A percentile compares a stretch with the other conserved stretches of the same genome.
phyloP scores from a whole-genome alignment of 495 filamentous ascomycete species.

The Aspergillus affinis region DNA sequence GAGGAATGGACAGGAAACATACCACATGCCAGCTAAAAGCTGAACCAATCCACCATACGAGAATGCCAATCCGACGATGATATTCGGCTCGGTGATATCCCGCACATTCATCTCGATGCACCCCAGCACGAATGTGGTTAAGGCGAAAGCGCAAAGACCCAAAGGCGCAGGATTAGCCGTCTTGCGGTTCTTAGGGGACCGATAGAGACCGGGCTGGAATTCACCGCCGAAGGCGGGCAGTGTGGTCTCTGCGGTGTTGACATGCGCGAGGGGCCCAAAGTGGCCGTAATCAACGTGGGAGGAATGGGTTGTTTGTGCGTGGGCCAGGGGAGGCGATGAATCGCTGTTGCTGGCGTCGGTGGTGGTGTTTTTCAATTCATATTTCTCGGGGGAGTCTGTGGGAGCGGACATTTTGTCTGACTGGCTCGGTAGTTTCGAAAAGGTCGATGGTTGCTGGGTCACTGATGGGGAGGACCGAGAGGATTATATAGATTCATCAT shows the following conservation, averaged over 20 bases:
- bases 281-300: constrained; percentile 35
- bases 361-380: constrained; percentile 17
- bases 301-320: constrained; percentile 7
- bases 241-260: constrained; percentile 58
- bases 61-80: constrained; percentile 63
- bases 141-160: constrained; percentile 75
- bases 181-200: constrained; percentile 63
- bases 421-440: background rate
- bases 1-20: constrained; percentile 36
- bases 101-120: constrained; percentile 69
- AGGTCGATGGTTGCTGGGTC: no score
- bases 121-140: constrained; percentile 86
- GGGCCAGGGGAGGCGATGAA: background rate
- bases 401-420: constrained; percentile 1
- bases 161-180: constrained; percentile 79
- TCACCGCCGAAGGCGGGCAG: constrained; percentile 84
- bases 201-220: constrained; percentile 85
- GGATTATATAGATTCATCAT: no score
- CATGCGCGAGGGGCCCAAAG: constrained; percentile 58
- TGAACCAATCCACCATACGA: constrained; percentile 80
- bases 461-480: background rate
- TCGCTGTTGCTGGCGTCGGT: constrained; percentile 4
- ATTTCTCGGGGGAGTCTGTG: constrained; percentile 8
- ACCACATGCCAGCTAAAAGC: constrained; percentile 91
- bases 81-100: constrained; percentile 54